These are phyloP conservation scores for Myriosclerotinia scirpicola DNA, from an alignment of 2,329 filamentous ascomycete species.

Conservation along the genomic window DNA sequence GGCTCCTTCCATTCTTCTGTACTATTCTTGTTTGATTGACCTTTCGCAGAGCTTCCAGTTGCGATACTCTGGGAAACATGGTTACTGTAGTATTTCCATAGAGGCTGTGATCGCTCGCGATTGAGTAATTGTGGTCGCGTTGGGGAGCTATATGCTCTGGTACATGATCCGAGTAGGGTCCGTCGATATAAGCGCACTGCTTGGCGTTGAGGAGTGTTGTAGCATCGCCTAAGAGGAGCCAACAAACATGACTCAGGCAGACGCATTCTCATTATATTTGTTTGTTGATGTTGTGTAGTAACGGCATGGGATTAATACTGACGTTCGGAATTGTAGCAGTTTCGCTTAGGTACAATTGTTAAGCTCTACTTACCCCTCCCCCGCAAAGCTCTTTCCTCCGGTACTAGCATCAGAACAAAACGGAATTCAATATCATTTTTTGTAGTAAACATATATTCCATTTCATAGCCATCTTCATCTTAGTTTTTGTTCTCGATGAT, in stretches of 20 bases:
- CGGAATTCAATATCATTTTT: background rate
- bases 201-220: slow-evolving; percentile 31
- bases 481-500: background rate
- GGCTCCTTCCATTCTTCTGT: slow-evolving; percentile 8
- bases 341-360: background rate
- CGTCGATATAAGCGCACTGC: slow-evolving; percentile 10
- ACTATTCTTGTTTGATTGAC: background rate
- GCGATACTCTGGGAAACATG: background rate
- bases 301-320: background rate
- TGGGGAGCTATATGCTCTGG: slow-evolving; percentile 13
- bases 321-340: background rate
- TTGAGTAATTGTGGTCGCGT: slow-evolving; percentile 9
- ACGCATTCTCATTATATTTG: slow-evolving; percentile 35
- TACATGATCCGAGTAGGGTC: background rate
- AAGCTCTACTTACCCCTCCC: slow-evolving; percentile 11
- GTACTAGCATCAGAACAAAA: background rate
- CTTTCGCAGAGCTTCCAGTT: background rate
- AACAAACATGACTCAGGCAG: slow-evolving; percentile 35
- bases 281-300: slow-evolving; percentile 7
- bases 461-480: background rate
- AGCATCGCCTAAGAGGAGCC: slow-evolving; percentile 35
- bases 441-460: background rate
- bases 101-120: slow-evolving; percentile 6
- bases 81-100: slow-evolving; percentile 7
- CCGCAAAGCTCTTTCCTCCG: slow-evolving; percentile 2